phyloP scores from a whole-genome alignment of 805 yeast genomes.

The Zygoascus flipseniorum region DNA sequence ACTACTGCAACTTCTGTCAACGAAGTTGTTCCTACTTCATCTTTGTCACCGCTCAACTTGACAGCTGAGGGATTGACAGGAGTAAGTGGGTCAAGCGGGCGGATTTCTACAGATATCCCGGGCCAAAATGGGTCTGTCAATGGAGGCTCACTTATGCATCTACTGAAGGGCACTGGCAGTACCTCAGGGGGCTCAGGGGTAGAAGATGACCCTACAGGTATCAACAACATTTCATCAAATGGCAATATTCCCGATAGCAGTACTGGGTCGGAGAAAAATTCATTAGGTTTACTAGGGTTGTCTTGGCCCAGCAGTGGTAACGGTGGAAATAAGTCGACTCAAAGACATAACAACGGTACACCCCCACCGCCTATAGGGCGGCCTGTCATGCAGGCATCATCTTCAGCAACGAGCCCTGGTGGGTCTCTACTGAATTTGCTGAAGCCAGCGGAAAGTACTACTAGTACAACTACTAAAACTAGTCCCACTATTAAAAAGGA shows the following conservation, averaged over 20 bases:
- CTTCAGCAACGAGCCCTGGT: background rate
- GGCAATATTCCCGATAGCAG: no score
- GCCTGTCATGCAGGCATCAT: background rate
- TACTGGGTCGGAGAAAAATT: background rate
- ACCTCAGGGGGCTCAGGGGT: background rate
- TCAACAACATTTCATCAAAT: background rate
- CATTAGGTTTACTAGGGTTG: background rate
- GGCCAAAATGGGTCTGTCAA: background rate
- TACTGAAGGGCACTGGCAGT: background rate
- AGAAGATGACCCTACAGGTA: background rate
- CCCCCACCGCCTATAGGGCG: background rate
- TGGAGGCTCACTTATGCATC: background rate
- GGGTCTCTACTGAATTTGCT: conserved; percentile 1
- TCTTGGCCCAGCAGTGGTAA: background rate
- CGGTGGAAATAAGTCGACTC: background rate
- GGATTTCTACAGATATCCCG: background rate
- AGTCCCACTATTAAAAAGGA: background rate
- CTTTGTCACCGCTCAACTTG: background rate
- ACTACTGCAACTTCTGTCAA: background rate
- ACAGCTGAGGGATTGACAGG: no score
- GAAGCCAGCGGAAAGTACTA: background rate
- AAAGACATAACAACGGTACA: background rate
- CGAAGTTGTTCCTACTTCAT: background rate
- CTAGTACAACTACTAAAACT: background rate
- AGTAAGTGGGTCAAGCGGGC: no score